These are phyloP conservation scores for Linnemannia zychae DNA, from an alignment of 192 early-diverging fungal genomes.

Conservation along the genomic window DNA sequence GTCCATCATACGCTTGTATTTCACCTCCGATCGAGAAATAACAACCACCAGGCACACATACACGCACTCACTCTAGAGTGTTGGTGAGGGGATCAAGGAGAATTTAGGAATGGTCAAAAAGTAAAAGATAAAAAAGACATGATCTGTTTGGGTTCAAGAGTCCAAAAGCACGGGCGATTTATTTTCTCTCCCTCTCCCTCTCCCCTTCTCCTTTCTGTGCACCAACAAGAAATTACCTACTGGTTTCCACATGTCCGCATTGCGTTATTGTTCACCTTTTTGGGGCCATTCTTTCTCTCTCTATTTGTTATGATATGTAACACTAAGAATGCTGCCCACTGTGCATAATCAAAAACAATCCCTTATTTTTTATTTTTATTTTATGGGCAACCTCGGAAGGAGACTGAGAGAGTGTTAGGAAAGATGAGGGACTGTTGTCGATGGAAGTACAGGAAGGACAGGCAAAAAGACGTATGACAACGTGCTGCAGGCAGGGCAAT, in stretches of 20 bases:
- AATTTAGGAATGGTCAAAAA: conserved; percentile 5
- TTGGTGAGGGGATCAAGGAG: background rate
- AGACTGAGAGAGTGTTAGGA: background rate
- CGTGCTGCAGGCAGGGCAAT: background rate
- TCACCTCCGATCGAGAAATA: too few relatives aligned
- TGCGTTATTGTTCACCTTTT: background rate
- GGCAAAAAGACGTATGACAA: background rate
- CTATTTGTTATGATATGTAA: background rate
- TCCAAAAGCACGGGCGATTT: conserved; percentile 4
- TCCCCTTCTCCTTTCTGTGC: background rate
- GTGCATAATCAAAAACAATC: background rate
- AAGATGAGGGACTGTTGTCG: background rate
- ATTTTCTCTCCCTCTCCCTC: background rate
- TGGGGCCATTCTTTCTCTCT: background rate
- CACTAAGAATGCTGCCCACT: background rate
- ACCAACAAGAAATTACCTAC: background rate
- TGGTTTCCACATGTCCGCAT: conserved; percentile 4
- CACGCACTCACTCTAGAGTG: background rate
- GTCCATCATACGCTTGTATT: too few relatives aligned
- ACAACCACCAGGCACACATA: background rate
- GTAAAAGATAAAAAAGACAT: background rate
- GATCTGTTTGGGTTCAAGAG: background rate
- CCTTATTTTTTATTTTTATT: too few relatives aligned
- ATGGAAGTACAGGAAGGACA: background rate
- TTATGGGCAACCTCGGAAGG: background rate